phyloP scores from a whole-genome alignment of 2,329 filamentous ascomycete genomes.

The Rhynchosporium graminicola region DNA sequence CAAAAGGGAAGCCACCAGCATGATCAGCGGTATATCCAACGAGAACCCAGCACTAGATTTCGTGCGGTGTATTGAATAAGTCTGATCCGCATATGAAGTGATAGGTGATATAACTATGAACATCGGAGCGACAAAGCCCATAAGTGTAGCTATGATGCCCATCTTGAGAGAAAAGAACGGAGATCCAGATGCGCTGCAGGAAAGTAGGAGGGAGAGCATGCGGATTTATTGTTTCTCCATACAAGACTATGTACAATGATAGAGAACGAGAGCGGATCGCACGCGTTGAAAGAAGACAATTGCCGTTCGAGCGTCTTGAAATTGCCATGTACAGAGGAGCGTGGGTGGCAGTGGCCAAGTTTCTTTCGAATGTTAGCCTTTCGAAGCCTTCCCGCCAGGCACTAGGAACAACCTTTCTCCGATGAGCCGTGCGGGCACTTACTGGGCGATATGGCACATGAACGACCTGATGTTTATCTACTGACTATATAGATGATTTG shows the following conservation, averaged over 20 bases:
- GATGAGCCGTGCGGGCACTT: not conserved
- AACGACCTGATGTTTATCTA: not conserved
- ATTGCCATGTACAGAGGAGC: not conserved
- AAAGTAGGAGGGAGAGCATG: not conserved
- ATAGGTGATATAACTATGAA: conserved; percentile 66
- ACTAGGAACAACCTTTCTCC: conserved; percentile 5
- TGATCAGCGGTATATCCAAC: conserved; percentile 70
- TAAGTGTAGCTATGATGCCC: conserved; percentile 42
- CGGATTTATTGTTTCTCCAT: conserved; percentile 13
- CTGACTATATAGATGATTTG: too few relatives aligned
- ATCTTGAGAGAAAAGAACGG: conserved; percentile 29
- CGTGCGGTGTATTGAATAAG: conserved; percentile 62
- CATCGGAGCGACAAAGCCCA: conserved; percentile 60
- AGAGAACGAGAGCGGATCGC: not conserved
- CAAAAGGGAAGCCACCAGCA: conserved; percentile 68
- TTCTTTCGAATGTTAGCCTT: conserved; percentile 11
- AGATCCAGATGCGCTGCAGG: not conserved
- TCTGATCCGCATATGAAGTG: conserved; percentile 66
- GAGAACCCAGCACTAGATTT: conserved; percentile 69
- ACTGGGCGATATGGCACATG: not conserved
- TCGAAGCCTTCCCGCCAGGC: conserved; percentile 10
- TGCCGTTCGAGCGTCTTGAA: not conserved
- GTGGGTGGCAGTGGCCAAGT: not conserved
- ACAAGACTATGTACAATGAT: conserved; percentile 21
- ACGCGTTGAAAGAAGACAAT: not conserved